Evolutionary conservation across 768 basidiomycete genomes (phyloP).

Genomic region (Kwoniella bestiolae): DNA sequence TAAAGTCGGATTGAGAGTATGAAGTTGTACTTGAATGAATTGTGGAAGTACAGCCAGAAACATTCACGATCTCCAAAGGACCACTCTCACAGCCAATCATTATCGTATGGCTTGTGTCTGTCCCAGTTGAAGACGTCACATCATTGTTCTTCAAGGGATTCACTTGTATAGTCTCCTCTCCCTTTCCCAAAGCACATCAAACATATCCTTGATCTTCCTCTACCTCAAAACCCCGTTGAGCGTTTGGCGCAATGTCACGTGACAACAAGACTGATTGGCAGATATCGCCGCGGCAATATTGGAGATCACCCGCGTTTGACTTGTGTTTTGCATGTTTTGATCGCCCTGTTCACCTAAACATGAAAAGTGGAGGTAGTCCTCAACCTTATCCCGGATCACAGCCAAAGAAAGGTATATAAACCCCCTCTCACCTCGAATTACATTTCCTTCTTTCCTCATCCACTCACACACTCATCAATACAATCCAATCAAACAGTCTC

Average conservation of each 20-base stretch:
- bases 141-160: too few species aligned
- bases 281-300: constrained; percentile 24
- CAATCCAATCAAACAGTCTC: constrained; percentile 18
- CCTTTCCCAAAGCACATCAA: too few species aligned
- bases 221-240: neutral
- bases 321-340: constrained; percentile 10
- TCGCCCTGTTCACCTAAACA: neutral
- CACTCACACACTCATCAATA: constrained; percentile 20
- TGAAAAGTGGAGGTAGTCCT: constrained; percentile 19
- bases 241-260: constrained; percentile 21
- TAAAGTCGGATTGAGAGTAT: too few species aligned
- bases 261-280: neutral
- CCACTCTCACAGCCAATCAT: too few species aligned
- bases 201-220: neutral
- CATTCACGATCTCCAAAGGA: too few species aligned
- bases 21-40: too few species aligned
- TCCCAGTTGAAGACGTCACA: too few species aligned
- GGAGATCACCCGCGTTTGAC: constrained; percentile 6
- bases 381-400: neutral
- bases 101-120: too few species aligned
- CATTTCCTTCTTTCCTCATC: constrained; percentile 31
- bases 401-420: constrained; percentile 33
- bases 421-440: constrained; percentile 11
- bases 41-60: too few species aligned
- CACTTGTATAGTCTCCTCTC: too few species aligned